Conservation (phyloP, 495 filamentous ascomycete genomes). For the Amphirosellinia nigrospora region DNA sequence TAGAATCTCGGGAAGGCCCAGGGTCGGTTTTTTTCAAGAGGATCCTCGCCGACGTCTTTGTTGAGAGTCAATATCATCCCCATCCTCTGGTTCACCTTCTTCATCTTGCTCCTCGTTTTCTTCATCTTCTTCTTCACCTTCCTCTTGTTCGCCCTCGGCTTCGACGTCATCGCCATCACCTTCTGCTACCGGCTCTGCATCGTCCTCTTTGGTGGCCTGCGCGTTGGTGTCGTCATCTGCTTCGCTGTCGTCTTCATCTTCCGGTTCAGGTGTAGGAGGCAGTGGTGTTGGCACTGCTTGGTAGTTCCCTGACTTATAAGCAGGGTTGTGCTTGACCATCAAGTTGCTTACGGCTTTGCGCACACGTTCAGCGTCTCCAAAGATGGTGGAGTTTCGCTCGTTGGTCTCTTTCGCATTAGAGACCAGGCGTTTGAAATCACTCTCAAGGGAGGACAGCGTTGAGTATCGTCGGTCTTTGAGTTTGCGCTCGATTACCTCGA, state of each 20-base stretch:
- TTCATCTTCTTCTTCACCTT: slow-evolving; percentile 33
- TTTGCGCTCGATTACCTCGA: slow-evolving; percentile 76
- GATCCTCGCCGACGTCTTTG: slow-evolving; percentile 16
- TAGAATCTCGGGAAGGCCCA: slow-evolving; percentile 41
- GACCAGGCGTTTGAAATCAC: slow-evolving; percentile 78
- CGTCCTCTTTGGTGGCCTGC: slow-evolving; percentile 30
- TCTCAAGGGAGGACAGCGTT: slow-evolving; percentile 67
- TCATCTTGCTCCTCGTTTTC: slow-evolving; percentile 39
- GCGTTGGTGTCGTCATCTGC: slow-evolving; percentile 22
- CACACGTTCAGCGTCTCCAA: slow-evolving; percentile 76
- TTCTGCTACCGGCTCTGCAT: slow-evolving; percentile 42
- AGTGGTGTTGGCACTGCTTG: slow-evolving; percentile 68
- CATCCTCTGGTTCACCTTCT: slow-evolving; percentile 42
- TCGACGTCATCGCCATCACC: slow-evolving; percentile 40
- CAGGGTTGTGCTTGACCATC: slow-evolving; percentile 78
- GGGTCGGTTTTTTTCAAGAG: slow-evolving; percentile 6
- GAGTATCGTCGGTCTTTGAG: slow-evolving; percentile 66
- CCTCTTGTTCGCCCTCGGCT: slow-evolving; percentile 29
- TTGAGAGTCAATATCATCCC: slow-evolving; percentile 27
- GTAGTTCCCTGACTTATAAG: slow-evolving; percentile 67
- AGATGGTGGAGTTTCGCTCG: slow-evolving; percentile 65
- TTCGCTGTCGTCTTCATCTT: slow-evolving; percentile 35
- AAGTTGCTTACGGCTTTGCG: slow-evolving; percentile 75
- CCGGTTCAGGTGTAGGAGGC: slow-evolving; percentile 49
- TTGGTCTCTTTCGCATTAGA: slow-evolving; percentile 78